Conservation (phyloP, 1,139 yeast genomes). For the Eremothecium coryli region DNA sequence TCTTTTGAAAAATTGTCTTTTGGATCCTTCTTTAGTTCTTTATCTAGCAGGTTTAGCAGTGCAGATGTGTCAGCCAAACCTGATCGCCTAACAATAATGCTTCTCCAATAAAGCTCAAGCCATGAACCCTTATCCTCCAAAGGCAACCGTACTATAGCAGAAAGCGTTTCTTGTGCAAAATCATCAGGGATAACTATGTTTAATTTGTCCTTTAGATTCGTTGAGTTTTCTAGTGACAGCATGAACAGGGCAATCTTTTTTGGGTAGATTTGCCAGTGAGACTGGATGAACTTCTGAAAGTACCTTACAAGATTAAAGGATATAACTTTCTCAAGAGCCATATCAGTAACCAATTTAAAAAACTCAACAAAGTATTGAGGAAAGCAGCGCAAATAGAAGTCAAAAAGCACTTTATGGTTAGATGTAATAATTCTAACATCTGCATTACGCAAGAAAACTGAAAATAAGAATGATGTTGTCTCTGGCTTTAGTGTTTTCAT, state of each 20-base stretch:
- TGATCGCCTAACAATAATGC: slow-evolving; percentile 17
- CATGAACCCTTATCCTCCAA: slow-evolving; percentile 19
- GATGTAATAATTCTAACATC: slow-evolving; percentile 44
- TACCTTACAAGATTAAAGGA: slow-evolving; percentile 38
- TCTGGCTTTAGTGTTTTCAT: slow-evolving; percentile 19
- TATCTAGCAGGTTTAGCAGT: slow-evolving; percentile 12
- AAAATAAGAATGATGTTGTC: slow-evolving; percentile 31
- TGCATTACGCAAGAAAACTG: slow-evolving; percentile 50
- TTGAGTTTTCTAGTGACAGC: slow-evolving; percentile 29
- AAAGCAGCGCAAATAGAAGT: slow-evolving; percentile 31
- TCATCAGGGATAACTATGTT: slow-evolving; percentile 17
- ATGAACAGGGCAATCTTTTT: slow-evolving; percentile 41
- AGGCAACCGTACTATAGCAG: slow-evolving; percentile 5
- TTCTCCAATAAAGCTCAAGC: slow-evolving; percentile 33
- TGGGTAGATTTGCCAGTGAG: slow-evolving; percentile 30
- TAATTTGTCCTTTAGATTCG: slow-evolving; percentile 10
- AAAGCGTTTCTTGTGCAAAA: slow-evolving; percentile 9
- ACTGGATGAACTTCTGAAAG: slow-evolving; percentile 43
- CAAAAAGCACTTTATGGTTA: slow-evolving; percentile 38
- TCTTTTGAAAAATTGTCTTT: slow-evolving; percentile 18
- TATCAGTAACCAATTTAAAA: slow-evolving; percentile 38
- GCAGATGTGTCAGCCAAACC: slow-evolving; percentile 10
- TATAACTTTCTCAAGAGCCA: slow-evolving; percentile 39
- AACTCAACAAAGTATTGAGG: slow-evolving; percentile 40
- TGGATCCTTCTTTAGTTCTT: slow-evolving; percentile 7